phyloP scores from a whole-genome alignment of 2,329 filamentous ascomycete species.

The Cytospora piceae region DNA sequence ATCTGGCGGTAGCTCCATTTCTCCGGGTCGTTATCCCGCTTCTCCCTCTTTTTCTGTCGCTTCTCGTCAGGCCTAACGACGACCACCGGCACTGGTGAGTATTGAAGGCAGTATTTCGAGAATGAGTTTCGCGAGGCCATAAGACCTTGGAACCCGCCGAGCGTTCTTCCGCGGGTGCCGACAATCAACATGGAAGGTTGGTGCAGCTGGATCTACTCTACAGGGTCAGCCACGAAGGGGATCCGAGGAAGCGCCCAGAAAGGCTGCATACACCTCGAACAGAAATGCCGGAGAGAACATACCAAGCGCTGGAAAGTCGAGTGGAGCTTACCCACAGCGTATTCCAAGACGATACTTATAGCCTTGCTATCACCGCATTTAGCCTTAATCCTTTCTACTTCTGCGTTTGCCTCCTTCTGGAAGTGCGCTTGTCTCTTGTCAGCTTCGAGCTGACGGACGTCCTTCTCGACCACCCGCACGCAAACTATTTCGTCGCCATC shows the following conservation, averaged over 20 bases:
- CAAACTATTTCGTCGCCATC: conserved; percentile 94
- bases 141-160: conserved; percentile 84
- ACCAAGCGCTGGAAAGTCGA: conserved; percentile 91
- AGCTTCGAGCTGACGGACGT: conserved; percentile 68
- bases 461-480: conserved; percentile 83
- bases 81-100: conserved; percentile 90
- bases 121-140: conserved; percentile 80
- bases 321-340: conserved; percentile 86
- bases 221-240: conserved; percentile 7
- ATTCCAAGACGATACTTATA: conserved; percentile 83
- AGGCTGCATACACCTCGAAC: not conserved
- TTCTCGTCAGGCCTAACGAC: conserved; percentile 88
- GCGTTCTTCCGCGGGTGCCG: conserved; percentile 80
- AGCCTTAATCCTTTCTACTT: conserved; percentile 75
- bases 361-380: conserved; percentile 82
- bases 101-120: conserved; percentile 92
- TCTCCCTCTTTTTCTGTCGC: conserved; percentile 86
- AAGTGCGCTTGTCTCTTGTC: conserved; percentile 58
- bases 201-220: conserved; percentile 79
- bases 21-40: conserved; percentile 75
- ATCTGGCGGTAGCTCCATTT: conserved; percentile 80
- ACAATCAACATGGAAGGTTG: conserved; percentile 91
- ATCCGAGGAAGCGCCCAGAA: not conserved
- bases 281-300: conserved; percentile 39
- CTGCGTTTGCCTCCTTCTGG: conserved; percentile 71